A percentile compares a stretch with the other conserved stretches of the same genome.
Conservation (phyloP, 106 monocot genomes). For the Dendrobium huoshanense region DNA sequence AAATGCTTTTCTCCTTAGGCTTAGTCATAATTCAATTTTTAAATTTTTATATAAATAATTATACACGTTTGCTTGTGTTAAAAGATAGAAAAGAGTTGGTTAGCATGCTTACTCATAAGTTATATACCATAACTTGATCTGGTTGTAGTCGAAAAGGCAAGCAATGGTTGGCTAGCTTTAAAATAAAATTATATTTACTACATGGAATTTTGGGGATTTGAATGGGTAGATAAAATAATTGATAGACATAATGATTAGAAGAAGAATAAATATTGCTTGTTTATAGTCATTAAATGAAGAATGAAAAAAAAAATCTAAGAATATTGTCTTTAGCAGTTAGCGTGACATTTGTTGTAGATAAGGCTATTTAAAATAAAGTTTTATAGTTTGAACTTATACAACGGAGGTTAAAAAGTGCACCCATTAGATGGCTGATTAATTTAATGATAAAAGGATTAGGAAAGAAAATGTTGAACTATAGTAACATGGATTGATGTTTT, state of each 20-base stretch:
- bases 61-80: neutral
- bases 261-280: too few relatives aligned
- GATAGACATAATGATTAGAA: neutral
- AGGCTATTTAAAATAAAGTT: neutral
- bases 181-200: neutral
- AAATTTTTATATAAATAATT: neutral
- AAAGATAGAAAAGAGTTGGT: neutral
- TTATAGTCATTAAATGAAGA: too few relatives aligned
- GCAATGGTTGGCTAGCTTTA: neutral
- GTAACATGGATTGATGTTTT: neutral
- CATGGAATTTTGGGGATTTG: neutral
- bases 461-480: neutral
- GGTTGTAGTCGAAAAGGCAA: neutral
- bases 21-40: neutral
- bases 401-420: neutral
- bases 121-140: neutral
- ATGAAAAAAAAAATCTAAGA: too few relatives aligned
- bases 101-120: neutral
- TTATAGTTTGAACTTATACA: neutral
- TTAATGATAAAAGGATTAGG: neutral
- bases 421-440: neutral
- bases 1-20: neutral
- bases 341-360: neutral
- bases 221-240: neutral
- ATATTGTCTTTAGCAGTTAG: neutral